phyloP scores from a whole-genome alignment of 176 grass and related monocot genomes.

The Alloteropsis semialata region DNA sequence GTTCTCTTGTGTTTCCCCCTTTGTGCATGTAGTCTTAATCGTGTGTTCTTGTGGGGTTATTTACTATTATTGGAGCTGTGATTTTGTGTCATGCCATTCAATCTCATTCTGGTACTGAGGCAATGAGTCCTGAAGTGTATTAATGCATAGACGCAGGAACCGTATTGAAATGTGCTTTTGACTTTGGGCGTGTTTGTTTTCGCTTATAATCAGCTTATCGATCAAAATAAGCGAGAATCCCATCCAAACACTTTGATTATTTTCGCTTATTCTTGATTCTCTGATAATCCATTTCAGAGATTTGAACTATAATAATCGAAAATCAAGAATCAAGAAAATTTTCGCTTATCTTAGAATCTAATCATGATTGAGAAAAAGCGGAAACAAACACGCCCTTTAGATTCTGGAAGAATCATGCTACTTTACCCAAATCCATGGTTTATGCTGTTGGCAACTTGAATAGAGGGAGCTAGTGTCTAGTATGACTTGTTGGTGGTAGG shows the following conservation, averaged over 20 bases:
- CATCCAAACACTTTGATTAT: no score
- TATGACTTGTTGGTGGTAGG: not conserved
- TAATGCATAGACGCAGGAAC: not conserved
- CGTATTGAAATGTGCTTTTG: not conserved
- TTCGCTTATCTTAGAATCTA: no score
- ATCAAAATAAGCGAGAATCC: no score
- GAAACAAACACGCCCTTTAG: no score
- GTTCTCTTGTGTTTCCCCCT: constrained; percentile 23
- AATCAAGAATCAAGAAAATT: no score
- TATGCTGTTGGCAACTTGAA: not conserved
- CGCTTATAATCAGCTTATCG: no score
- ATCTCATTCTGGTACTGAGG: constrained; percentile 20
- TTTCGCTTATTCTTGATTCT: no score
- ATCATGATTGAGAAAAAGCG: no score
- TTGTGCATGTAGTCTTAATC: constrained; percentile 40
- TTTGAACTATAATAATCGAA: no score
- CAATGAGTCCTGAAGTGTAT: not conserved
- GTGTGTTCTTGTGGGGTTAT: constrained; percentile 17
- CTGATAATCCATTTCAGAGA: no score
- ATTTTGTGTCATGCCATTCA: constrained; percentile 29
- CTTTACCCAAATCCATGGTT: not conserved
- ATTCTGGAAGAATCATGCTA: not conserved
- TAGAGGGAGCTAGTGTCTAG: not conserved
- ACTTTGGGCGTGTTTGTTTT: no score
- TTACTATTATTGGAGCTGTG: constrained; percentile 31